Evolutionary conservation across 2,329 filamentous ascomycete species (phyloP).

Genomic region (Colletotrichum scovillei): DNA sequence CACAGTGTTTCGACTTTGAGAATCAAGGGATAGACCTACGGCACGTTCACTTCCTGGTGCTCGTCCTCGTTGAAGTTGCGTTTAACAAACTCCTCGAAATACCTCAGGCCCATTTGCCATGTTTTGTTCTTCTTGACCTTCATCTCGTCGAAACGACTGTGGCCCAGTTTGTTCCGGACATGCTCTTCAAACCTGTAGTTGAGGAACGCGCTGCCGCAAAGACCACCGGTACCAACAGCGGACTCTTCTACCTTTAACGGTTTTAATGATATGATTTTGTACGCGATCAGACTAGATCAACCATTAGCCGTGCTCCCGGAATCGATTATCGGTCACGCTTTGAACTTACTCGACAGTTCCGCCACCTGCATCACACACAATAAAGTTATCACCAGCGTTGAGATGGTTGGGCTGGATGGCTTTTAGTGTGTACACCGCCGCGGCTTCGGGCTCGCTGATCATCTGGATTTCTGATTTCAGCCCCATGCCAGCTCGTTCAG

Average conservation of each 20-base stretch:
- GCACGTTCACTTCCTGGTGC: constrained; percentile 80
- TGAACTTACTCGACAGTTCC: constrained; percentile 73
- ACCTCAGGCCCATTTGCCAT: constrained; percentile 82
- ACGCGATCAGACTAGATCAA: constrained; percentile 73
- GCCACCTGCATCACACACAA: constrained; percentile 72
- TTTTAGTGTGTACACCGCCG: constrained; percentile 83
- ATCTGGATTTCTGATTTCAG: constrained; percentile 77
- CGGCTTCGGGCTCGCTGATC: constrained; percentile 84
- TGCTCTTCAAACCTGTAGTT: constrained; percentile 87
- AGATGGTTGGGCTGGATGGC: constrained; percentile 82
- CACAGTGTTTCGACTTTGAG: background rate
- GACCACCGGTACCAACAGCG: constrained; percentile 80
- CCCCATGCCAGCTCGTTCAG: constrained; percentile 83
- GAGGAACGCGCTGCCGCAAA: constrained; percentile 83
- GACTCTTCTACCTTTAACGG: constrained; percentile 82
- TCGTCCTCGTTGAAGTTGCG: constrained; percentile 85
- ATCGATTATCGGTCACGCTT: background rate
- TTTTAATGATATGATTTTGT: constrained; percentile 80
- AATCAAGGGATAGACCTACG: constrained; percentile 56
- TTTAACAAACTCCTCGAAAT: constrained; percentile 89
- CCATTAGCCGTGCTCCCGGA: constrained; percentile 37
- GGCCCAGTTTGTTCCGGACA: constrained; percentile 74
- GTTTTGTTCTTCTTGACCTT: constrained; percentile 81
- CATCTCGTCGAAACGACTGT: constrained; percentile 77
- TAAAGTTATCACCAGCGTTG: constrained; percentile 74